Evolutionary conservation across 2,329 filamentous ascomycete species (phyloP).

Genomic region (Ophiostoma sp.): DNA sequence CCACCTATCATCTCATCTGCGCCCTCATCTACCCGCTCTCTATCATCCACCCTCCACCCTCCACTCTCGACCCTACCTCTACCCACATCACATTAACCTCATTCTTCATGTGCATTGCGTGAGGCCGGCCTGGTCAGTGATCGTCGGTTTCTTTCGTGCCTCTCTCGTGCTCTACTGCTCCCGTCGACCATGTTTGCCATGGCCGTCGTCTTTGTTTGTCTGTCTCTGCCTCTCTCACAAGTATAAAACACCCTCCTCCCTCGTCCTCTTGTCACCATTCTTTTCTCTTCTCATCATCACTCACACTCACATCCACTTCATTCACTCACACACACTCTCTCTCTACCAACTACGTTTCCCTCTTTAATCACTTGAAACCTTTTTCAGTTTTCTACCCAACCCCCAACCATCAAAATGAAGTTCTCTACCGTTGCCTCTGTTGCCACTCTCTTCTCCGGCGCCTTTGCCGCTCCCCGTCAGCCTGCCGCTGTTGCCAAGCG

Average conservation of each 20-base stretch:
- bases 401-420: conserved; percentile 24
- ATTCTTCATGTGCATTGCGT: not conserved
- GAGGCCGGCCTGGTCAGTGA: not conserved
- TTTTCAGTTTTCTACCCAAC: not conserved
- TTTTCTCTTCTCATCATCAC: conserved; percentile 18
- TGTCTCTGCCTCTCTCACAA: not conserved
- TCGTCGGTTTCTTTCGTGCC: not conserved
- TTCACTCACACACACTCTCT: not conserved
- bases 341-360: conserved; percentile 6
- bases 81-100: conserved; percentile 1
- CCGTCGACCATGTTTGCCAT: not conserved
- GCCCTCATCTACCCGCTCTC: not conserved
- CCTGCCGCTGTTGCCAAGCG: conserved; percentile 2
- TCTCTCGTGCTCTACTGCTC: not conserved
- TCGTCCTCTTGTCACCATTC: not conserved
- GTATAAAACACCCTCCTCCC: conserved; percentile 8
- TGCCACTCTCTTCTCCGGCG: conserved; percentile 20
- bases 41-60: not conserved
- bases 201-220: not conserved
- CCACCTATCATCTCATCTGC: not conserved
- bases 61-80: not conserved
- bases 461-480: conserved; percentile 21
- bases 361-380: not conserved
- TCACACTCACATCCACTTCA: conserved; percentile 13
- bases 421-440: conserved; percentile 23